phyloP scores from a whole-genome alignment of 208 protist genomes.

The Trypanosoma melophagium region DNA sequence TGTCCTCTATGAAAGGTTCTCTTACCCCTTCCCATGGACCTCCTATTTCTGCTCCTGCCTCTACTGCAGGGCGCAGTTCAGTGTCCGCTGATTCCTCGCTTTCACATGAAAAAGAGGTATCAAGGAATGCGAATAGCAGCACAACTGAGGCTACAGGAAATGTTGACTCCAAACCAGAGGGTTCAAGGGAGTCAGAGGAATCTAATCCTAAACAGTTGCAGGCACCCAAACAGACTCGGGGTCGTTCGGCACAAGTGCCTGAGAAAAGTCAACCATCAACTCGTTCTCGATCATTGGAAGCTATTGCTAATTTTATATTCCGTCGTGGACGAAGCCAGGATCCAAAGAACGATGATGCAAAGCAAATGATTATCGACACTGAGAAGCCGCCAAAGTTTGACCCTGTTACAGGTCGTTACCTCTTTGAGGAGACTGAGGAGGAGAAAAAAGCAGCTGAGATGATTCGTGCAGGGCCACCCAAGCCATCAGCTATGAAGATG shows the following conservation, averaged over 20 bases:
- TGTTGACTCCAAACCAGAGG: not conserved
- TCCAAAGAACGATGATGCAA: constrained; percentile 62
- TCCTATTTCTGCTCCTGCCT: no score
- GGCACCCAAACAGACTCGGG: not conserved
- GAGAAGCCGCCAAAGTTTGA: constrained; percentile 77
- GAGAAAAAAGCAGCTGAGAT: constrained; percentile 69
- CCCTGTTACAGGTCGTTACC: constrained; percentile 65
- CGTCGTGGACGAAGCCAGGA: constrained; percentile 36
- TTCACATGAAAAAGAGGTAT: no score
- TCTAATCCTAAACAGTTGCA: no score
- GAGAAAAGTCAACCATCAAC: constrained; percentile 9
- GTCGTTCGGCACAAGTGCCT: not conserved
- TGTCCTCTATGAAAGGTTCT: no score
- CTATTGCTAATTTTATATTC: constrained; percentile 51
- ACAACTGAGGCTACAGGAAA: not conserved
- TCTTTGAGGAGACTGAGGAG: constrained; percentile 83
- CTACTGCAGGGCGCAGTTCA: no score
- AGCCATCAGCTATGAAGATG: constrained; percentile 27
- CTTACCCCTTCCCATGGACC: no score
- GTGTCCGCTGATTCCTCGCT: no score
- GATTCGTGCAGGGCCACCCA: constrained; percentile 67
- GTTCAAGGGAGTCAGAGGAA: not conserved
- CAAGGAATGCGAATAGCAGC: no score
- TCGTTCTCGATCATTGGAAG: constrained; percentile 68
- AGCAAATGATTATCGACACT: constrained; percentile 88